These are phyloP conservation scores for Pyrus betulifolia DNA, from an alignment of 306 rosid genomes.

Conservation along the genomic window DNA sequence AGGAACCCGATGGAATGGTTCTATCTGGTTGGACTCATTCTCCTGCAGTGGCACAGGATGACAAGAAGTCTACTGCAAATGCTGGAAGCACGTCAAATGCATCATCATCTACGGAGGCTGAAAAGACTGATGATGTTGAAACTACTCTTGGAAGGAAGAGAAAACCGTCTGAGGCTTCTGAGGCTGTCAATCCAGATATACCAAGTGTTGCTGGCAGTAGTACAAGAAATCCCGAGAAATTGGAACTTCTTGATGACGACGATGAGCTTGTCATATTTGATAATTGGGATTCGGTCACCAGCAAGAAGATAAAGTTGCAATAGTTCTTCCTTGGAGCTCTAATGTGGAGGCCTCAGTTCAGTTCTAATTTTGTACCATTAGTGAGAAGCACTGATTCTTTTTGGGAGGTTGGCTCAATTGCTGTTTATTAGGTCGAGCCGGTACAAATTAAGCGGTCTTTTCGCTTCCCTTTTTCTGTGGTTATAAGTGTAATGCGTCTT, in stretches of 20 bases:
- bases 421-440: constrained; percentile 31
- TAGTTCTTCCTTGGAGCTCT: constrained; percentile 24
- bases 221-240: constrained; percentile 28
- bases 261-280: constrained; percentile 67
- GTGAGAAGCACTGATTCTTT: constrained; percentile 62
- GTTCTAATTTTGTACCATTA: constrained; percentile 63
- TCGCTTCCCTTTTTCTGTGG: constrained; percentile 8
- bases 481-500: constrained; percentile 28
- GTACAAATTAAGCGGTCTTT: constrained; percentile 6
- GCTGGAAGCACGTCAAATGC: constrained; percentile 51
- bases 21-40: constrained; percentile 84
- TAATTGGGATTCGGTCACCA: constrained; percentile 29
- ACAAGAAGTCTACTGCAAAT: constrained; percentile 37
- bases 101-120: constrained; percentile 19
- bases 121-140: constrained; percentile 31
- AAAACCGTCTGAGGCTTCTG: constrained; percentile 37
- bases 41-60: constrained; percentile 40
- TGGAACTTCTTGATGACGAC: constrained; percentile 64
- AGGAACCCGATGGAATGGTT: constrained; percentile 95
- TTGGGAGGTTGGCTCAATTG: constrained; percentile 35
- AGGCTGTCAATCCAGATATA: constrained; percentile 8
- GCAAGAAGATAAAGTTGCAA: constrained; percentile 60
- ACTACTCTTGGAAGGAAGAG: constrained; percentile 45
- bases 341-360: constrained; percentile 24
- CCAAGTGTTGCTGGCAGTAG: constrained; percentile 26